phyloP scores from a whole-genome alignment of 2,329 filamentous ascomycete genomes.

The Aspergillus fischeri region DNA sequence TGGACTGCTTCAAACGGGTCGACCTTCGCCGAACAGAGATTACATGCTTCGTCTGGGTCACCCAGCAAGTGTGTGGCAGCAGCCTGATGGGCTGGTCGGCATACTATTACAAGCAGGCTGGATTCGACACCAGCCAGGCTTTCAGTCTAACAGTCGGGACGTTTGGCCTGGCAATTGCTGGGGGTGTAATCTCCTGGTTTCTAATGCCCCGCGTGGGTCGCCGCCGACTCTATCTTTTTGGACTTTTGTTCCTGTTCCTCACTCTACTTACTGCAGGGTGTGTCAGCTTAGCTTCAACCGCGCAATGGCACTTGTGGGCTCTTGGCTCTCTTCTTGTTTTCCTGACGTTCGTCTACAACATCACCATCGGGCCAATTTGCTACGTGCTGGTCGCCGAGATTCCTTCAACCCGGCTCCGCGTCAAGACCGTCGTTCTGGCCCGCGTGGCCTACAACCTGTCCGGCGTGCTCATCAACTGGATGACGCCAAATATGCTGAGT shows the following conservation, averaged over 20 bases:
- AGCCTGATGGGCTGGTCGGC: slow-evolving; percentile 32
- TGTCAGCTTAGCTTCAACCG: slow-evolving; percentile 17
- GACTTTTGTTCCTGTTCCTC: slow-evolving; percentile 16
- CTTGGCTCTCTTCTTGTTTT: slow-evolving; percentile 48
- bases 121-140: slow-evolving; percentile 27
- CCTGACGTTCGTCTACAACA: slow-evolving; percentile 53
- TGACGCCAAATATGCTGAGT: slow-evolving; percentile 75
- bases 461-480: slow-evolving; percentile 59
- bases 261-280: slow-evolving; percentile 15
- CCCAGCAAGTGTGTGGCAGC: slow-evolving; percentile 29
- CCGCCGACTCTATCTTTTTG: slow-evolving; percentile 36
- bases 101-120: slow-evolving; percentile 36
- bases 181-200: slow-evolving; percentile 49
- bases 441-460: slow-evolving; percentile 49
- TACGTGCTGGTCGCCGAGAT: slow-evolving; percentile 52
- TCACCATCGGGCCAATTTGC: slow-evolving; percentile 51
- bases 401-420: slow-evolving; percentile 50
- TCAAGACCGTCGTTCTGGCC: slow-evolving; percentile 53
- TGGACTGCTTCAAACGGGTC: slow-evolving; percentile 28
- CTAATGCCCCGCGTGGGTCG: slow-evolving; percentile 36
- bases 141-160: slow-evolving; percentile 48
- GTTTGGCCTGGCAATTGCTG: slow-evolving; percentile 56
- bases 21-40: slow-evolving; percentile 41
- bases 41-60: slow-evolving; percentile 32
- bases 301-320: slow-evolving; percentile 27